A percentile compares a stretch with the other conserved stretches of the same genome.
Evolutionary conservation across 192 early-diverging fungal species (phyloP).

Genomic region (Rhizophlyctis rosea): DNA sequence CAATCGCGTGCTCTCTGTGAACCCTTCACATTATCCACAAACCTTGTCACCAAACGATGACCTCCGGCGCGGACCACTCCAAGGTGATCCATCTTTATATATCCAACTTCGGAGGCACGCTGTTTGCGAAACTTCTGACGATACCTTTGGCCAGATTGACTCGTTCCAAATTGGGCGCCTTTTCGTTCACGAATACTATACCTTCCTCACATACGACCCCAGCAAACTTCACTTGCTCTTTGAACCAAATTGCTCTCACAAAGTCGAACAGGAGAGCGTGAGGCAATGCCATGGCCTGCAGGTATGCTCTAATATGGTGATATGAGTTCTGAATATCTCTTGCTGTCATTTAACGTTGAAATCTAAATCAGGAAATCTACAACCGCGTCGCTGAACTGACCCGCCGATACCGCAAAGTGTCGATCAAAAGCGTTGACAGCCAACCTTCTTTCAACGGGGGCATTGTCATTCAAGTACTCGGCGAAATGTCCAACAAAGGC

Average conservation of each 20-base stretch:
- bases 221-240: conserved; percentile 80
- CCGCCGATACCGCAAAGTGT: conserved; percentile 82
- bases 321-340: background rate
- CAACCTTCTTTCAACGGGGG: conserved; percentile 70
- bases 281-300: conserved; percentile 62
- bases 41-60: too few species aligned
- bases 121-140: too few species aligned
- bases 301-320: conserved; percentile 30
- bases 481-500: conserved; percentile 85
- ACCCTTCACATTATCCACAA: too few species aligned
- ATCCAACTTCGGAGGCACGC: too few species aligned
- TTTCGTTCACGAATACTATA: conserved; percentile 95
- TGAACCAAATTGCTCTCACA: conserved; percentile 78
- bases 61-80: too few species aligned
- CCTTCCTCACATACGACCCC: conserved; percentile 82
- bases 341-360: background rate
- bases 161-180: conserved; percentile 80
- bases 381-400: conserved; percentile 67
- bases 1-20: too few species aligned
- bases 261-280: conserved; percentile 69
- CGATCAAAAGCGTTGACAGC: conserved; percentile 83
- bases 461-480: conserved; percentile 87
- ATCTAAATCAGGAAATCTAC: conserved; percentile 85
- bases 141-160: conserved; percentile 30
- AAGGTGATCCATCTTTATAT: too few species aligned